A percentile compares a stretch with the other conserved stretches of the same genome.
These are phyloP conservation scores for Apiotrichum akiyoshidainum DNA, from an alignment of 1,284 basidiomycete genomes.

Conservation along the genomic window DNA sequence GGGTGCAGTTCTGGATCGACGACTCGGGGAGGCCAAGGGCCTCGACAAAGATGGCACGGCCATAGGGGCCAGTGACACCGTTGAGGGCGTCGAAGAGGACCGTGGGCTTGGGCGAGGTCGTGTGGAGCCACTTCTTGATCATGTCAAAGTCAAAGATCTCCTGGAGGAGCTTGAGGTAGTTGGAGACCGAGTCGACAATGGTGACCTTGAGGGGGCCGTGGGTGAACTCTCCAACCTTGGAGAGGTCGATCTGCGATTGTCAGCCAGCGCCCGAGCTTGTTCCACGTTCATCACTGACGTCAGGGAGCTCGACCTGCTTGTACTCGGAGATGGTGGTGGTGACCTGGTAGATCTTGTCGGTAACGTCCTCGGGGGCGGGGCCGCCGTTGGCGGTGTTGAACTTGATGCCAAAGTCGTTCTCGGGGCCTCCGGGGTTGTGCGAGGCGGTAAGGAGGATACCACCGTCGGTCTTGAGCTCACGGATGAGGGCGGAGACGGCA, in stretches of 20 bases:
- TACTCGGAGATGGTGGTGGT: slow-evolving; percentile 83
- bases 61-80: slow-evolving; percentile 97
- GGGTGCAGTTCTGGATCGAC: slow-evolving; percentile 86
- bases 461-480: slow-evolving; percentile 91
- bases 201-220: slow-evolving; percentile 82
- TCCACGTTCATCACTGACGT: slow-evolving; percentile 55
- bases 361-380: slow-evolving; percentile 91
- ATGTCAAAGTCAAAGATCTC: slow-evolving; percentile 91
- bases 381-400: slow-evolving; percentile 98
- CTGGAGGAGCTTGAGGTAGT: slow-evolving; percentile 81
- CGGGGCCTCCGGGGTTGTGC: slow-evolving; percentile 96
- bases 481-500: slow-evolving; percentile 91
- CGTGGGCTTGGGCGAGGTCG: slow-evolving; percentile 61
- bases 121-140: slow-evolving; percentile 84
- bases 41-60: slow-evolving; percentile 79
- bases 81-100: slow-evolving; percentile 95
- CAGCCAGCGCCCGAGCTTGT: no score
- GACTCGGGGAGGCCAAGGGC: slow-evolving; percentile 74
- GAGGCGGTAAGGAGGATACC: slow-evolving; percentile 97
- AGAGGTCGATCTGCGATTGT: slow-evolving; percentile 68
- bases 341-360: slow-evolving; percentile 87
- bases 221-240: slow-evolving; percentile 71
- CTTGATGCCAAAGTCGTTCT: slow-evolving; percentile 99
- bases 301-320: slow-evolving; percentile 74
- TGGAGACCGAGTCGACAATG: slow-evolving; percentile 89